These are phyloP conservation scores for Suillus tomentosus DNA, from an alignment of 768 basidiomycete genomes.

Conservation along the genomic window DNA sequence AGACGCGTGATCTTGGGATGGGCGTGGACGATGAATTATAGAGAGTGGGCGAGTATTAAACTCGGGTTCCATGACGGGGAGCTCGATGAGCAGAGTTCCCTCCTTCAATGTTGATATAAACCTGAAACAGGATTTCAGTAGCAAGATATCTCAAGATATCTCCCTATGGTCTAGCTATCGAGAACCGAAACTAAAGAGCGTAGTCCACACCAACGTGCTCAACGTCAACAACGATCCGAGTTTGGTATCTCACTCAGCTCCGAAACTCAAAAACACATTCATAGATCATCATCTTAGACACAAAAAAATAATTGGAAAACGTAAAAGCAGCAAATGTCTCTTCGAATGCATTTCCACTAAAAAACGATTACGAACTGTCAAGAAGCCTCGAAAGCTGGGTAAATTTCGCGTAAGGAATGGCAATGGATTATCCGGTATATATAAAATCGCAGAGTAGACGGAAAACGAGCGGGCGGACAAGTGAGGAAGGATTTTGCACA, in stretches of 20 bases:
- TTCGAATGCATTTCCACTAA: constrained; percentile 10
- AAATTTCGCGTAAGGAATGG: constrained; percentile 35
- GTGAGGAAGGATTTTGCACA: constrained; percentile 35
- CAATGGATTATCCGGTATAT: constrained; percentile 38
- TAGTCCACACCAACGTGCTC: background rate
- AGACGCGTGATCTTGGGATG: constrained; percentile 34
- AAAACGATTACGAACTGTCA: constrained; percentile 24
- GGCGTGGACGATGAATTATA: constrained; percentile 33
- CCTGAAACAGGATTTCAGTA: background rate
- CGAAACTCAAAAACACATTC: background rate
- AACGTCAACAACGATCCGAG: constrained; percentile 4
- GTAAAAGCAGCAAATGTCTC: constrained; percentile 5
- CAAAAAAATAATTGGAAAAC: background rate
- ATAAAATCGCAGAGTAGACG: constrained; percentile 37
- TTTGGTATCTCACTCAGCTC: background rate
- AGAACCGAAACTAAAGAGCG: background rate
- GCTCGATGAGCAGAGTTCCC: background rate
- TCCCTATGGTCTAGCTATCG: background rate
- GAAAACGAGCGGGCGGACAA: constrained; percentile 38
- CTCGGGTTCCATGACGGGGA: constrained; percentile 31
- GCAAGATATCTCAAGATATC: background rate
- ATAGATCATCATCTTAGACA: background rate
- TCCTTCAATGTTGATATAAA: background rate
- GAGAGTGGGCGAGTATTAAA: constrained; percentile 31
- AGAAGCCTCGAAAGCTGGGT: constrained; percentile 31